Conservation (phyloP, 2,329 filamentous ascomycete genomes). For the Uncinocarpus reesii region DNA sequence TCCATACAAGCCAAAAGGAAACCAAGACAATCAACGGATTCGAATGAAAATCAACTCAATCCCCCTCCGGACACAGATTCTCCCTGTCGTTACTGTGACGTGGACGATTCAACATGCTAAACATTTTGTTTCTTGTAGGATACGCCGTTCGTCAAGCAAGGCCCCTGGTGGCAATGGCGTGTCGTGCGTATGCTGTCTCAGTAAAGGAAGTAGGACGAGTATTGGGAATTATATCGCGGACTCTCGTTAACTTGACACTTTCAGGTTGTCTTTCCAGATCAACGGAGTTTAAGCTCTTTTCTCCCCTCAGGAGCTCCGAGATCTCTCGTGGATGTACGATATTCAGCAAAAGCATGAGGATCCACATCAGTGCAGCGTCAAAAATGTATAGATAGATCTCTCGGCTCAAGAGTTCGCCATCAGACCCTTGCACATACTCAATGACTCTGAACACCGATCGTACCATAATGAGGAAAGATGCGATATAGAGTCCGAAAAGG, state of each 20-base stretch:
- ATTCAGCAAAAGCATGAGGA: conserved; percentile 19
- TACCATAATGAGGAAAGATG: conserved; percentile 24
- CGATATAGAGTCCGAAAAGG: conserved; percentile 25
- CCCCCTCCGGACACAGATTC: too few species aligned
- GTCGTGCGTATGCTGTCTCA: conserved; percentile 14
- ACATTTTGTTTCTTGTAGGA: too few species aligned
- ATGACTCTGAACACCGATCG: conserved; percentile 28
- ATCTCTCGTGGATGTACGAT: conserved; percentile 15
- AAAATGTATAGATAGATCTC: conserved; percentile 29
- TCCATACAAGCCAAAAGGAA: too few species aligned
- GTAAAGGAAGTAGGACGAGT: conserved; percentile 1
- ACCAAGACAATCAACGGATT: too few species aligned
- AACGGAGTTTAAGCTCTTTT: neutral
- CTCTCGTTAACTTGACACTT: neutral
- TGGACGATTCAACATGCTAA: too few species aligned
- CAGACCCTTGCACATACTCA: conserved; percentile 26
- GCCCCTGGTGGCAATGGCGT: conserved; percentile 15
- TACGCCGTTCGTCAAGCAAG: conserved; percentile 1
- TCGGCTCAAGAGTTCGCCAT: conserved; percentile 24
- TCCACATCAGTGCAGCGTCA: conserved; percentile 25
- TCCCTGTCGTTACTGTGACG: too few species aligned
- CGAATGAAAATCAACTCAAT: too few species aligned
- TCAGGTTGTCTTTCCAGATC: conserved; percentile 6
- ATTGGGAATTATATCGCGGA: neutral
- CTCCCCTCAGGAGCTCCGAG: neutral